Percentiles rank a stretch among this genome's conserved stretches.
Evolutionary conservation across 306 rosid genomes (phyloP).

Genomic region (Lithocarpus polystachyus): DNA sequence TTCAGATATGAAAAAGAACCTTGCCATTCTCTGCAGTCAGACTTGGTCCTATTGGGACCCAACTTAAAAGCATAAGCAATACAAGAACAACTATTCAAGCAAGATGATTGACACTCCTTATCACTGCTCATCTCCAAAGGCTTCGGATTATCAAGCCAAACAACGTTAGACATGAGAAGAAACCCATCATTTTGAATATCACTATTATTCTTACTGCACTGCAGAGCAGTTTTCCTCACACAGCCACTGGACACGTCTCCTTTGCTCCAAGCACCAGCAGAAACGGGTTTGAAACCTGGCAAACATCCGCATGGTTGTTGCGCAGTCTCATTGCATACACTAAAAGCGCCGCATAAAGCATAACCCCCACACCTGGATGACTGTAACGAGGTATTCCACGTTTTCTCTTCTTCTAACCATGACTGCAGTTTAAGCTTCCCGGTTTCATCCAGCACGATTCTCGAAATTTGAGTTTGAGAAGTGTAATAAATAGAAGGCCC

Average conservation of each 20-base stretch:
- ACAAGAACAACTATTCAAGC: conserved; percentile 8
- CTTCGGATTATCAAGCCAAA: background rate
- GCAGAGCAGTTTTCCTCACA: background rate
- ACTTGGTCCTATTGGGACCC: no score
- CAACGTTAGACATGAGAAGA: fast-evolving
- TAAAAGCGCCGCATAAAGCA: fast-evolving
- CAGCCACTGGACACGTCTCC: background rate
- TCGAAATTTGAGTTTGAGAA: no score
- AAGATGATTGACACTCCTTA: background rate
- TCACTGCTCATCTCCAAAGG: background rate
- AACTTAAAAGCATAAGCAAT: background rate
- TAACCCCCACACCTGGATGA: background rate
- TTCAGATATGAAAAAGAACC: background rate
- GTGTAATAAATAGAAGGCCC: background rate
- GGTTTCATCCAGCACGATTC: background rate
- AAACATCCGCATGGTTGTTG: background rate
- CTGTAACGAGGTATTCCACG: no score
- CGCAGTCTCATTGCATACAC: background rate
- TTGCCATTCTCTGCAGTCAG: conserved; percentile 6
- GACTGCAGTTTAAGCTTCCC: background rate
- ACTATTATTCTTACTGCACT: background rate
- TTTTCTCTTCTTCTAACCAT: no score
- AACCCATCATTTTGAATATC: background rate
- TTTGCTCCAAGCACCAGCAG: background rate
- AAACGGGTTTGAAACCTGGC: background rate